phyloP scores from a whole-genome alignment of 345 rosid genomes.

The Corchorus capsularis region DNA sequence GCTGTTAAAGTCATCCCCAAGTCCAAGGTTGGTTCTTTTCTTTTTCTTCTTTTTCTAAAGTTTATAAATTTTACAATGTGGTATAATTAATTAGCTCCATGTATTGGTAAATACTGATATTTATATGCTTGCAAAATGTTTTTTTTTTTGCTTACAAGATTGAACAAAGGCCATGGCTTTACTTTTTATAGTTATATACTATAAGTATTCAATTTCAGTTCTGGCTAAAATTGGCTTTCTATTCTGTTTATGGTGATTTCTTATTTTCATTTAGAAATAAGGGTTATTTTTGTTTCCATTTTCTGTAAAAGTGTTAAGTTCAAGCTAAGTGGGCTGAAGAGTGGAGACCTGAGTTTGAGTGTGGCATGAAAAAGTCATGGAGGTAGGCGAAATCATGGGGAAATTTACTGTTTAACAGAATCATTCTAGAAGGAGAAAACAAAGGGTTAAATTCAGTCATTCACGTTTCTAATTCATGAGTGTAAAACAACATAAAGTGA shows the following conservation, averaged over 20 bases:
- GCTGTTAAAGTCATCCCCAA: conserved; percentile 97
- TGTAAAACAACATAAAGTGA: conserved; percentile 17
- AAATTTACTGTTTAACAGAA: conserved; percentile 1
- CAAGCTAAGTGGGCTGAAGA: conserved; percentile 16
- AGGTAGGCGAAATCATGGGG: conserved; percentile 10
- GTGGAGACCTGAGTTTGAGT: conserved; percentile 2
- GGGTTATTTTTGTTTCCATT: neutral
- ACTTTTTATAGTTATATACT: neutral
- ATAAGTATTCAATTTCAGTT: neutral
- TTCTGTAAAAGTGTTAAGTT: neutral
- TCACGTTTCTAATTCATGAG: conserved; percentile 6
- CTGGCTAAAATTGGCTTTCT: neutral
- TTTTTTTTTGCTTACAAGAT: neutral
- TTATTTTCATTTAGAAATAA: neutral
- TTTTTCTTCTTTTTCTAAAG: neutral
- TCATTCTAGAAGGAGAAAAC: conserved; percentile 29
- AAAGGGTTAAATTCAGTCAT: conserved; percentile 3
- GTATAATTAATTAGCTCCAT: neutral
- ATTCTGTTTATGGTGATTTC: neutral
- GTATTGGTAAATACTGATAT: neutral
- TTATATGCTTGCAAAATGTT: neutral
- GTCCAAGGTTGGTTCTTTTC: conserved; percentile 57
- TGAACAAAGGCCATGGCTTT: neutral
- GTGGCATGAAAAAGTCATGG: conserved; percentile 3
- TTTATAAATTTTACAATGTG: neutral